Conservation (phyloP, 2,329 filamentous ascomycete species). For the Pseudogymnoascus sp. region DNA sequence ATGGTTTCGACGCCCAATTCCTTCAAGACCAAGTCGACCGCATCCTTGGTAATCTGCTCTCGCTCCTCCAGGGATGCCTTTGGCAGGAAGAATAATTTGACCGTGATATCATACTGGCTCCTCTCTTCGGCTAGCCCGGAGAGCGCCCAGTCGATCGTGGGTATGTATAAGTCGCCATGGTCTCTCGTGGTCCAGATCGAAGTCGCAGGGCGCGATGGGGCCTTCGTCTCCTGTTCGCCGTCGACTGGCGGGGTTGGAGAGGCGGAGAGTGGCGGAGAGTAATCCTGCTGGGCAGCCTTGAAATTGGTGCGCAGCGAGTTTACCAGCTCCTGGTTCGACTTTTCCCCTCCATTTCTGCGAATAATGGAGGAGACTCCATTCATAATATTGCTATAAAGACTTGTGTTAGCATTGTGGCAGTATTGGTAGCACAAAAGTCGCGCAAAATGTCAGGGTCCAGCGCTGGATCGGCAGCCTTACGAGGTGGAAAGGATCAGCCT, state of each 20-base stretch:
- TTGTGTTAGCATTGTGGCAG: slow-evolving; percentile 13
- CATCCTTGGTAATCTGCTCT: slow-evolving; percentile 64
- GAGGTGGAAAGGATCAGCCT: slow-evolving; percentile 80
- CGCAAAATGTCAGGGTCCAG: slow-evolving; percentile 8
- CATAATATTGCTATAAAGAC: slow-evolving; percentile 33
- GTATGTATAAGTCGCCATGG: slow-evolving; percentile 61
- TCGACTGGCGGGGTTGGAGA: slow-evolving; percentile 26
- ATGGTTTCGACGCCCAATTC: slow-evolving; percentile 69
- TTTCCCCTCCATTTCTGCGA: slow-evolving; percentile 65
- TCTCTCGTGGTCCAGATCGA: slow-evolving; percentile 62
- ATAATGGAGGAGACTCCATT: slow-evolving; percentile 82
- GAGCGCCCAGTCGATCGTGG: slow-evolving; percentile 64
- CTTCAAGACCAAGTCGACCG: slow-evolving; percentile 69
- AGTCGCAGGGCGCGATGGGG: slow-evolving; percentile 21
- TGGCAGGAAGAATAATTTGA: slow-evolving; percentile 90
- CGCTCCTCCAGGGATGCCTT: slow-evolving; percentile 57
- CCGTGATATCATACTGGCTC: slow-evolving; percentile 83
- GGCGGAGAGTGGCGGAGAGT: slow-evolving; percentile 32
- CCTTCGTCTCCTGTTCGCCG: slow-evolving; percentile 25
- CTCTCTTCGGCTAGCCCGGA: slow-evolving; percentile 73
- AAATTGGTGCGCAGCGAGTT: slow-evolving; percentile 84
- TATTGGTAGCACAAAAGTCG: not conserved
- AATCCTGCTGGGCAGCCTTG: slow-evolving; percentile 60
- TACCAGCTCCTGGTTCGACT: slow-evolving; percentile 89
- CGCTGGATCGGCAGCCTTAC: slow-evolving; percentile 43